Evolutionary conservation across 306 rosid species (phyloP), one percentile per base, ranked within the genome.

Genomic region (Trifolium dubium): DNA sequence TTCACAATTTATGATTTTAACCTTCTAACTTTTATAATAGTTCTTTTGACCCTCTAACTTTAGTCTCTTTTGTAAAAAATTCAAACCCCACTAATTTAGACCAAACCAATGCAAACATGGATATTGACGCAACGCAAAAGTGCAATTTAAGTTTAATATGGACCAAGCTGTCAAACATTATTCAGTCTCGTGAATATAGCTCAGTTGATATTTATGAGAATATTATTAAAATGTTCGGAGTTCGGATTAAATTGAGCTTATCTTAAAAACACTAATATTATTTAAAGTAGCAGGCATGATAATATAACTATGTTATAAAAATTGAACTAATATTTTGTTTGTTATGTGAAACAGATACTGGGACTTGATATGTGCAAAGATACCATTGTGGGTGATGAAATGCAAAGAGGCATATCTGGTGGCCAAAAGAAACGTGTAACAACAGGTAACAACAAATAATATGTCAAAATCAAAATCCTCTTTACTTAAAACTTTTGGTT

Each of bases 331-430:
- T 55, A 37, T 6, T 30, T 3, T 46, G 11, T 6, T 63, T 71
- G 19, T 14, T 75, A 61, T 58, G 62, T 82, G 81, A 55, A 39
- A 75, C 63, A 86, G 90, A 82, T 86, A 44, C 59, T 86, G 44
- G 90, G 90, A 43, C 75, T 86, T 30, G 90, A 83, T 39, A 83
- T 83, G 5, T 86, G 90, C 84, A 79, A 73, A 74, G 90, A 86
- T 55, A 86, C 86, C 6, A 74, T 86, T 3, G 88, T 86, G 8
- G 90, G 90, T 29, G 90, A 83, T 76, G 88, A 79, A 0, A 83
- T 86, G 90, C 62, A 66, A 2, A 69, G 90, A 69, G 90, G 88
- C 4, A 74, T 86, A 5, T 86, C 90, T 37, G 90, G 90, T 34
- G 90, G 90, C 31, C 90, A 83, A 41, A 83, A 50, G 66, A 83